Evolutionary conservation across 495 filamentous ascomycete genomes (phyloP).

Genomic region (Aspergillus leporis): DNA sequence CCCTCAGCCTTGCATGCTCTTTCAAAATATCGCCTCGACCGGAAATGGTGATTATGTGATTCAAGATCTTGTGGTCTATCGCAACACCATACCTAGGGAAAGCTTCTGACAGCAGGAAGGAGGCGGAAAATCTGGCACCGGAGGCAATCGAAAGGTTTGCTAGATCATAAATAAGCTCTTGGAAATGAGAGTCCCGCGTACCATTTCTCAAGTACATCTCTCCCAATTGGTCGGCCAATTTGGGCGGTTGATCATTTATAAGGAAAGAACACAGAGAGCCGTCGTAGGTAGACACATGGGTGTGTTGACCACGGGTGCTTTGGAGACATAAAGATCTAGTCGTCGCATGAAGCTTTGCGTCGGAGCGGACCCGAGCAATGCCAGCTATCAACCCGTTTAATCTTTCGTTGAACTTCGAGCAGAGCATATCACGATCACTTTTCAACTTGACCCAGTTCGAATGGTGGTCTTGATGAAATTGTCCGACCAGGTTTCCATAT

Average conservation of each 20-base stretch:
- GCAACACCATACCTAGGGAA: conserved; percentile 2
- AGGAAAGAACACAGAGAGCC: too few relatives aligned
- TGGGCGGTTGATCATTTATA: too few relatives aligned
- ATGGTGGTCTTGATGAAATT: conserved; percentile 4
- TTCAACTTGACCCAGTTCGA: conserved; percentile 4
- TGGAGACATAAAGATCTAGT: background rate
- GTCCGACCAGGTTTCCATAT: background rate
- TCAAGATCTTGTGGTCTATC: conserved; percentile 2
- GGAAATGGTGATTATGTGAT: conserved; percentile 5
- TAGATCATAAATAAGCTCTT: background rate
- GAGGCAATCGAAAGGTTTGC: background rate
- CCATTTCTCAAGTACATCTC: too few relatives aligned
- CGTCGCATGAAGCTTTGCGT: background rate
- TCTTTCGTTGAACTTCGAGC: background rate
- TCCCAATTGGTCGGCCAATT: too few relatives aligned
- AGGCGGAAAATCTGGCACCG: background rate
- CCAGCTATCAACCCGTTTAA: background rate
- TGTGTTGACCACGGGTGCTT: too few relatives aligned
- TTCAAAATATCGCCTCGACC: background rate
- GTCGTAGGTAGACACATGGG: too few relatives aligned
- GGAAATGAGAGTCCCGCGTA: too few relatives aligned
- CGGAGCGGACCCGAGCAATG: background rate
- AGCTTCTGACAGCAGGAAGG: conserved; percentile 8
- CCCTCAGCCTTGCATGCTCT: background rate
- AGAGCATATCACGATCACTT: background rate